phyloP scores from a whole-genome alignment of 1,139 yeast species.

The Yamadazyma membranifaciens region DNA sequence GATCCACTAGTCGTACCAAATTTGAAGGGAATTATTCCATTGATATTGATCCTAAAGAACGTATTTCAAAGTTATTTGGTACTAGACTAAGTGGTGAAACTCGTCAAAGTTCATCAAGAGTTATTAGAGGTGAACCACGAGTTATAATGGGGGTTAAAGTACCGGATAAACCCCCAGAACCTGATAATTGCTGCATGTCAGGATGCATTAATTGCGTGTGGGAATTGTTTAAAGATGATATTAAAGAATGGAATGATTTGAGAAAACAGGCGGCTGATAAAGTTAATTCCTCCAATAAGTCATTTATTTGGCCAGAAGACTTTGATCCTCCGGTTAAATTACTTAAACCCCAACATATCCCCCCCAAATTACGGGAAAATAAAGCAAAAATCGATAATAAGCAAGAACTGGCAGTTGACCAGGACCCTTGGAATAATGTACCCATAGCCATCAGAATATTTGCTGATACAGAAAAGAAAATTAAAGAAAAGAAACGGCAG shows the following conservation, averaged over 20 bases:
- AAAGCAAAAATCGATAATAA: conserved; percentile 16
- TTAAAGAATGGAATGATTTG: conserved; percentile 72
- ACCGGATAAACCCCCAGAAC: conserved; percentile 80
- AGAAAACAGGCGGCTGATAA: conserved; percentile 61
- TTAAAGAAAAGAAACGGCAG: conserved; percentile 39
- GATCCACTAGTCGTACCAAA: conserved; percentile 21
- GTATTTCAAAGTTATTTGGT: conserved; percentile 54
- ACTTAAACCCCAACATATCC: conserved; percentile 33
- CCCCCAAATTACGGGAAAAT: conserved; percentile 18
- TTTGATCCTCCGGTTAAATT: conserved; percentile 65
- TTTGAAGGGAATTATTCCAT: conserved; percentile 49
- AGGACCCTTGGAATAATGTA: conserved; percentile 60
- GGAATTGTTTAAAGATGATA: conserved; percentile 87
- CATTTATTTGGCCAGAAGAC: conserved; percentile 75
- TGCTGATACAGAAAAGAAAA: conserved; percentile 74
- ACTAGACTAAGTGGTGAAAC: conserved; percentile 57
- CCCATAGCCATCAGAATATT: conserved; percentile 79
- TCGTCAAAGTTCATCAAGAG: conserved; percentile 50
- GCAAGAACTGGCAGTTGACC: conserved; percentile 19
- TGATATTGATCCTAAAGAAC: conserved; percentile 43
- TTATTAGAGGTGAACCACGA: conserved; percentile 39
- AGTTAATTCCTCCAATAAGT: conserved; percentile 34
- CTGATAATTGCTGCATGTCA: conserved; percentile 96
- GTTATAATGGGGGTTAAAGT: conserved; percentile 71
- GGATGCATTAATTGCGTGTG: conserved; percentile 97